phyloP scores from a whole-genome alignment of 1,284 basidiomycete species.

The Meira nashicola region DNA sequence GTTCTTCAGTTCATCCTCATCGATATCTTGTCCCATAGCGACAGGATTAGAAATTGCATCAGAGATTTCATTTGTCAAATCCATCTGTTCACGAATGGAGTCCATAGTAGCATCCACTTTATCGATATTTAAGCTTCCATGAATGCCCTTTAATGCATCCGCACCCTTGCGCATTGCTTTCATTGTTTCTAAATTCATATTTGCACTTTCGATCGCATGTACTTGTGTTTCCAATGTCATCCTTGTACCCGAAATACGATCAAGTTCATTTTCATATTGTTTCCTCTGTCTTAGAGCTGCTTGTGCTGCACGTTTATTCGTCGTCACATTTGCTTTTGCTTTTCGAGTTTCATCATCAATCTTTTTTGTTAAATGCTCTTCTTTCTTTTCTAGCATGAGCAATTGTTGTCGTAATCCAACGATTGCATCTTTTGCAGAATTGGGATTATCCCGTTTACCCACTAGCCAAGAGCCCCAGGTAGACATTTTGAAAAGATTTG shows the following conservation, averaged over 20 bases:
- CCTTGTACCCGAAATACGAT: constrained; percentile 77
- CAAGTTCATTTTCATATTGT: constrained; percentile 79
- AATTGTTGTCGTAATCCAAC: constrained; percentile 55
- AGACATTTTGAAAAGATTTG: constrained; percentile 33
- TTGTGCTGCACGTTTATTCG: constrained; percentile 68
- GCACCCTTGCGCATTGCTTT: constrained; percentile 94
- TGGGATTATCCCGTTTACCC: constrained; percentile 49
- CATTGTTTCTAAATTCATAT: constrained; percentile 98
- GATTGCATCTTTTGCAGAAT: constrained; percentile 55
- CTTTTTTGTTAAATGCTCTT: neutral
- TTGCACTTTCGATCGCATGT: constrained; percentile 94
- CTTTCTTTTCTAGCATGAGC: constrained; percentile 78
- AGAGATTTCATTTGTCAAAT: constrained; percentile 89
- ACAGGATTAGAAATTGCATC: constrained; percentile 83
- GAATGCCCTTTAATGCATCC: constrained; percentile 83
- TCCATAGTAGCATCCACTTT: constrained; percentile 91
- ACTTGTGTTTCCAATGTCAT: constrained; percentile 94
- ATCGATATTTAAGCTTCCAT: constrained; percentile 79
- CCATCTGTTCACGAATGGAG: constrained; percentile 83
- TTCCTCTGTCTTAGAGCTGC: constrained; percentile 95
- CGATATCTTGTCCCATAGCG: constrained; percentile 62
- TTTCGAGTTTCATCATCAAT: neutral
- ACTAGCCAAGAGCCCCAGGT: constrained; percentile 49
- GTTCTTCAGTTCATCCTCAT: constrained; percentile 76
- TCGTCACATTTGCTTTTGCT: constrained; percentile 61